These are phyloP conservation scores for Elsinoe necatrix DNA, from an alignment of 2,329 filamentous ascomycete genomes.

Conservation along the genomic window DNA sequence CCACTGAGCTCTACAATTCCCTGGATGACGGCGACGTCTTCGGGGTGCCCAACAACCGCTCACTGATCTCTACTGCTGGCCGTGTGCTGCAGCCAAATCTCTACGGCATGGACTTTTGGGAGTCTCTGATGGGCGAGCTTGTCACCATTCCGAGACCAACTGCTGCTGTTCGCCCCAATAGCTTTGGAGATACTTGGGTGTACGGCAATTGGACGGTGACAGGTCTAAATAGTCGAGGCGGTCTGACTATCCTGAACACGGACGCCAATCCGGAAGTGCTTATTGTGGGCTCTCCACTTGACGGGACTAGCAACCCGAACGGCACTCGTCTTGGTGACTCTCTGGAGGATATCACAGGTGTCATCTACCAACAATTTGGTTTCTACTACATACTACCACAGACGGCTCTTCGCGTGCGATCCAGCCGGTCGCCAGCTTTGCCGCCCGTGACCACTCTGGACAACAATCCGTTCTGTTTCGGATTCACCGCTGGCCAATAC, in stretches of 20 bases:
- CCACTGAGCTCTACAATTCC: constrained; percentile 51
- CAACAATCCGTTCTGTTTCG: constrained; percentile 50
- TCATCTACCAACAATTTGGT: constrained; percentile 57
- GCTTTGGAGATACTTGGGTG: constrained; percentile 61
- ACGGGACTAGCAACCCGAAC: constrained; percentile 53
- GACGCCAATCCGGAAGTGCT: constrained; percentile 65
- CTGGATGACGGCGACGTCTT: constrained; percentile 60
- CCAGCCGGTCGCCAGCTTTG: constrained; percentile 38
- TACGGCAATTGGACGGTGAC: constrained; percentile 56
- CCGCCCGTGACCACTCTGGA: constrained; percentile 46
- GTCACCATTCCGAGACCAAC: constrained; percentile 53
- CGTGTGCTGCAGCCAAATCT: constrained; percentile 51
- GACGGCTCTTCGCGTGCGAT: constrained; percentile 46
- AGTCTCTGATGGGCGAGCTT: constrained; percentile 58
- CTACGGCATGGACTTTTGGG: constrained; percentile 68
- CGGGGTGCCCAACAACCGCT: constrained; percentile 53
- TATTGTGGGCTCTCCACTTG: constrained; percentile 55
- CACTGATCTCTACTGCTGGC: constrained; percentile 50
- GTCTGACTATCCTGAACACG: constrained; percentile 53
- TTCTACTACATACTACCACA: constrained; percentile 61
- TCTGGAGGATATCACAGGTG: constrained; percentile 58
- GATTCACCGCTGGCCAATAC: constrained; percentile 57
- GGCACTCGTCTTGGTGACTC: constrained; percentile 57
- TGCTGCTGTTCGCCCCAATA: constrained; percentile 53
- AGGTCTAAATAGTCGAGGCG: constrained; percentile 54